phyloP scores from a whole-genome alignment of 78 protist species.

The Dictyostelium discoideum region DNA sequence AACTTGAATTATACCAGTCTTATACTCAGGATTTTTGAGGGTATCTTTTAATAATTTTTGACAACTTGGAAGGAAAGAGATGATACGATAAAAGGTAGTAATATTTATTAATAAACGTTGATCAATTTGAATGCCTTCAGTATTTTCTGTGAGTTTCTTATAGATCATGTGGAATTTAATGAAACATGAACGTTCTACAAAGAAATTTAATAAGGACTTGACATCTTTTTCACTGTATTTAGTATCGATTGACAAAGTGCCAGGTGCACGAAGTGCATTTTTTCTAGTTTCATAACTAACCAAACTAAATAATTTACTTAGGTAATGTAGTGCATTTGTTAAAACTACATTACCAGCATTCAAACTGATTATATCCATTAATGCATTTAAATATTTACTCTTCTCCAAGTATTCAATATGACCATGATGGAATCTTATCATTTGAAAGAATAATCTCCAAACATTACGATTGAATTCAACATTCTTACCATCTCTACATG shows the following conservation, averaged over 20 bases:
- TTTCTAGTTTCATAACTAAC: conserved; percentile 26
- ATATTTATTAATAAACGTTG: neutral
- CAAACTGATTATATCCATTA: conserved; percentile 60
- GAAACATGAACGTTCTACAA: conserved; percentile 59
- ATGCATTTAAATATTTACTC: conserved; percentile 20
- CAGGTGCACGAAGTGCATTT: neutral
- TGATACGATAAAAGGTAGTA: conserved; percentile 34
- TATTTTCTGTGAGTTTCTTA: conserved; percentile 23
- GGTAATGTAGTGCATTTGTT: conserved; percentile 67
- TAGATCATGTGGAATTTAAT: conserved; percentile 84
- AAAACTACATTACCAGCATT: conserved; percentile 73
- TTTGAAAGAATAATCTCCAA: conserved; percentile 72
- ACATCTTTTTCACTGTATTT: conserved; percentile 71
- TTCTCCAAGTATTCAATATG: conserved; percentile 57
- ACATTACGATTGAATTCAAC: conserved; percentile 64
- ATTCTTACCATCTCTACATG: conserved; percentile 61
- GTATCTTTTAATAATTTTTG: conserved; percentile 60
- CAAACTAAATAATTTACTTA: conserved; percentile 62
- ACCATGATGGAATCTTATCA: conserved; percentile 57
- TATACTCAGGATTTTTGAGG: conserved; percentile 50
- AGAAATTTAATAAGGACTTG: conserved; percentile 29
- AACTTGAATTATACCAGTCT: conserved; percentile 46
- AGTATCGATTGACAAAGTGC: neutral
- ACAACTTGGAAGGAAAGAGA: conserved; percentile 40
- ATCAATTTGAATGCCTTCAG: neutral